Percentiles rank a stretch among this genome's conserved stretches.
phyloP scores from a whole-genome alignment of 2,329 filamentous ascomycete species.

The Fusarium bactridioides region DNA sequence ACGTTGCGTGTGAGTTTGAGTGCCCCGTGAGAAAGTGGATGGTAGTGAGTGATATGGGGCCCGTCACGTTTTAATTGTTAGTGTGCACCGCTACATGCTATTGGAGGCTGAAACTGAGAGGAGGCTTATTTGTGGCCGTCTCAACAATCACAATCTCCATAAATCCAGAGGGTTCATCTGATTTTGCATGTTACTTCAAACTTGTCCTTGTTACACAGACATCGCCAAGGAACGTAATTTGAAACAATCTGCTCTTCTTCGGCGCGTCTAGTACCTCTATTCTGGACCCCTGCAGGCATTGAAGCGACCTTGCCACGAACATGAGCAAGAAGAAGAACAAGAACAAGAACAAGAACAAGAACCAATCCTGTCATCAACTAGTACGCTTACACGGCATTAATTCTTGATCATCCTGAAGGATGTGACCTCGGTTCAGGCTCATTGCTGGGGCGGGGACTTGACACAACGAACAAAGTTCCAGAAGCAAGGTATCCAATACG shows the following conservation, averaged over 20 bases:
- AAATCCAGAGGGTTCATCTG: conserved; percentile 19
- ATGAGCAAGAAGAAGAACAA: not conserved
- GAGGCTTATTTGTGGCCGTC: not conserved
- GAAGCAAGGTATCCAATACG: not conserved
- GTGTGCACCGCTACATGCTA: conserved; percentile 11
- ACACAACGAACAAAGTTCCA: not conserved
- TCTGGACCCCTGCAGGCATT: conserved; percentile 4
- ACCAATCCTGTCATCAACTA: conserved; percentile 9
- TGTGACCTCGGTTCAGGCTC: not conserved
- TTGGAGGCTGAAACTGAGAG: not conserved
- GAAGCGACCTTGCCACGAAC: not conserved
- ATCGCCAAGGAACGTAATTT: conserved; percentile 3
- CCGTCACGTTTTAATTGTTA: conserved; percentile 17
- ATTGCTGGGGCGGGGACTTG: not conserved
- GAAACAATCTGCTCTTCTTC: conserved; percentile 27
- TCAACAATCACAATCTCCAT: conserved; percentile 20
- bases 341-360: not conserved
- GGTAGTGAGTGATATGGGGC: not conserved
- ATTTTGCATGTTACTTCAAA: conserved; percentile 27
- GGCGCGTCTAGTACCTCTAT: not conserved
- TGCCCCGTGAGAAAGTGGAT: conserved; percentile 30
- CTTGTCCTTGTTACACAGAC: conserved; percentile 12
- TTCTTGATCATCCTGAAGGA: not conserved
- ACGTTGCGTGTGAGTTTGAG: conserved; percentile 37
- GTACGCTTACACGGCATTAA: conserved; percentile 3